Evolutionary conservation across 1,284 basidiomycete genomes (phyloP), one percentile per base, ranked within the genome.

Genomic region (Malassezia caprae): DNA sequence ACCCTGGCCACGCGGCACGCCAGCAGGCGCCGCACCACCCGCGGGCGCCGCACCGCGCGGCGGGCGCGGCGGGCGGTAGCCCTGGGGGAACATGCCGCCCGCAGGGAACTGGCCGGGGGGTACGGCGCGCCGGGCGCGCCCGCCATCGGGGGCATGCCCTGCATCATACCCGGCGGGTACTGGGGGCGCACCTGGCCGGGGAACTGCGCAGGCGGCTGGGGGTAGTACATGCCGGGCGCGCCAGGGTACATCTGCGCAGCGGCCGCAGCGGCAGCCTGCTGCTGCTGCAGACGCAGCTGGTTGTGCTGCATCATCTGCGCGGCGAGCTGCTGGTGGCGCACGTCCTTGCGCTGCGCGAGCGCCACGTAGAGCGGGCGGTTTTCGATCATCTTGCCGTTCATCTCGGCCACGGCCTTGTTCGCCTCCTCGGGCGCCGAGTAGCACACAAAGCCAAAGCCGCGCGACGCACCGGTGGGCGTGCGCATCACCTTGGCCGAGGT

Each of bases 351-450:
- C 78, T 99, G 94, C 67, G 94, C 94, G 59, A 96, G 84, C 50
- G 93, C 93, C 75, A 99, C 94, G 77, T 98, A 99, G 69, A 99
- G 84, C 51, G 94, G 94, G 79, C 98, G 98, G 72, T 87, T 84
- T 65, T 93, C 91, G 74, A 98, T 89, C 87, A 98, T 98, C 82
- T 96, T 96, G 82, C 96, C 96, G 83, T 98, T 98, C 91, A 99
- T 96, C 80, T 99, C 94, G 53, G 90, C 88, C 63, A 98, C 91
- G 59, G 94, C 94, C 81, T 96, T 98, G 76, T 90, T 96, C 46
- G 94, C 93, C 79, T 99, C 94, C 69, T 99, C 94, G 51, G 94
- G 91, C 57, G 90, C 86, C 41, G 90, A 90, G 82, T 91, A 99
- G 80, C 94, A 99, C 65, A 99, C 94, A 76, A 99, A 99, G 68